Conservation (phyloP, 2,329 filamentous ascomycete genomes). For the Trichoderma semiorbis region DNA sequence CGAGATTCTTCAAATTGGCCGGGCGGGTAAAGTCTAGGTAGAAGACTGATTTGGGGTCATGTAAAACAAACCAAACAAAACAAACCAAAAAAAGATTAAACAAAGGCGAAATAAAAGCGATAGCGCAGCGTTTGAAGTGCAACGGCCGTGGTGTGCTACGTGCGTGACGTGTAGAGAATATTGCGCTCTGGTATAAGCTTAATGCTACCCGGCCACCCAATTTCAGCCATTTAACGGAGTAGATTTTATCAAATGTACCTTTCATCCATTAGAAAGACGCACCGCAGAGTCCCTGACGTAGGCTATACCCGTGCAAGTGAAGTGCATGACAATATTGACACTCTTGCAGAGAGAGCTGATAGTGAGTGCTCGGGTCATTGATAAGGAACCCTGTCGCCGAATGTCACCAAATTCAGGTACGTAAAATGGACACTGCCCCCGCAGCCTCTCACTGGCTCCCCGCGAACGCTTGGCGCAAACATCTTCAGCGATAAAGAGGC, state of each 20-base stretch:
- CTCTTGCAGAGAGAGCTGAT: neutral
- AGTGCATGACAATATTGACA: neutral
- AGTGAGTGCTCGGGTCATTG: neutral
- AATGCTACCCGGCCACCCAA: neutral
- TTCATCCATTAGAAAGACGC: neutral
- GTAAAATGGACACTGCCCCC: slow-evolving; percentile 28
- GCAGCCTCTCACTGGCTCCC: slow-evolving; percentile 19
- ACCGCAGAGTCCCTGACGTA: neutral
- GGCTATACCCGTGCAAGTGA: neutral
- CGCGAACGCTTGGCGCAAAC: neutral
- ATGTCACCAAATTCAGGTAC: slow-evolving; percentile 37
- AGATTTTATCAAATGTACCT: neutral
- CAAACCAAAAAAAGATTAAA: neutral
- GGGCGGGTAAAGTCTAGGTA: slow-evolving; percentile 51
- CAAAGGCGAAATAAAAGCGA: neutral
- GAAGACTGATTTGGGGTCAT: neutral
- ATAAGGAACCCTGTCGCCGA: slow-evolving; percentile 13
- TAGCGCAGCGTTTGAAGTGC: neutral
- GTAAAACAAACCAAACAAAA: neutral
- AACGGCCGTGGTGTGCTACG: neutral
- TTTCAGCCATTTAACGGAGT: neutral
- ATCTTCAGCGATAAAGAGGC: neutral
- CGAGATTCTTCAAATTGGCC: slow-evolving; percentile 86
- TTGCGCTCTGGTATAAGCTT: neutral
- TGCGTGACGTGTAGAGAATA: neutral